These are phyloP conservation scores for Colletotrichum chlorophyti DNA, from an alignment of 2,329 filamentous ascomycete species.

Conservation along the genomic window DNA sequence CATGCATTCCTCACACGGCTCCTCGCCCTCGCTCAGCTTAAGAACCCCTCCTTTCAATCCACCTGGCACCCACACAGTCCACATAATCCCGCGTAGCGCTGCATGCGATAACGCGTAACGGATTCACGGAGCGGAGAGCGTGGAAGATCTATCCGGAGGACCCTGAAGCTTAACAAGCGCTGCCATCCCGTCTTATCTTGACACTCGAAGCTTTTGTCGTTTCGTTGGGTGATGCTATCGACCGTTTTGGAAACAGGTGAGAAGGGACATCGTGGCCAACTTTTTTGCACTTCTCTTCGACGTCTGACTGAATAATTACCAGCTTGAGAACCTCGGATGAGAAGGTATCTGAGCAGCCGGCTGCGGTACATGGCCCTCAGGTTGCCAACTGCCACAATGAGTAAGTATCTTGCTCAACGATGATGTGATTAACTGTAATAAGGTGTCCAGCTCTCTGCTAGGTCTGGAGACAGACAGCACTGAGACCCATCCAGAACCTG, in stretches of 20 bases:
- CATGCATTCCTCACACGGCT: slow-evolving; percentile 14
- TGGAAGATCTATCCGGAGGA: slow-evolving; percentile 25
- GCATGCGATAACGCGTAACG: slow-evolving; percentile 28
- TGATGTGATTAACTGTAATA: slow-evolving; percentile 19
- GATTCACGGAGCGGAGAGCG: slow-evolving; percentile 23
- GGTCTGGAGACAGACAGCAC: background rate
- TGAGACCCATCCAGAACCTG: slow-evolving; percentile 7
- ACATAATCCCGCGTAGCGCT: slow-evolving; percentile 26
- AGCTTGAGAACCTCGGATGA: slow-evolving; percentile 3
- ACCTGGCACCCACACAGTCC: slow-evolving; percentile 21
- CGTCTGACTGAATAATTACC: background rate
- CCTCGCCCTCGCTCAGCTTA: slow-evolving; percentile 5
- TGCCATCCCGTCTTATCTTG: slow-evolving; percentile 30
- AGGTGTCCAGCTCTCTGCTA: background rate
- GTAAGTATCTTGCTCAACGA: slow-evolving; percentile 14
- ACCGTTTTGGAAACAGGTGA: background rate
- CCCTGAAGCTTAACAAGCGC: slow-evolving; percentile 27
- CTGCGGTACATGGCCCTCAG: slow-evolving; percentile 1
- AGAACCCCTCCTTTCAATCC: slow-evolving; percentile 17
- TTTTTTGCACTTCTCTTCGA: background rate
- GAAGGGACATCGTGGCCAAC: background rate
- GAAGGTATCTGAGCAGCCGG: background rate
- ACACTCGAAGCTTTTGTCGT: slow-evolving; percentile 21
- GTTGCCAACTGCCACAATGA: slow-evolving; percentile 6
- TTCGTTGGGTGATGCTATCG: slow-evolving; percentile 3